phyloP scores from a whole-genome alignment of 2,329 filamentous ascomycete genomes.

The Cladosporium halotolerans region DNA sequence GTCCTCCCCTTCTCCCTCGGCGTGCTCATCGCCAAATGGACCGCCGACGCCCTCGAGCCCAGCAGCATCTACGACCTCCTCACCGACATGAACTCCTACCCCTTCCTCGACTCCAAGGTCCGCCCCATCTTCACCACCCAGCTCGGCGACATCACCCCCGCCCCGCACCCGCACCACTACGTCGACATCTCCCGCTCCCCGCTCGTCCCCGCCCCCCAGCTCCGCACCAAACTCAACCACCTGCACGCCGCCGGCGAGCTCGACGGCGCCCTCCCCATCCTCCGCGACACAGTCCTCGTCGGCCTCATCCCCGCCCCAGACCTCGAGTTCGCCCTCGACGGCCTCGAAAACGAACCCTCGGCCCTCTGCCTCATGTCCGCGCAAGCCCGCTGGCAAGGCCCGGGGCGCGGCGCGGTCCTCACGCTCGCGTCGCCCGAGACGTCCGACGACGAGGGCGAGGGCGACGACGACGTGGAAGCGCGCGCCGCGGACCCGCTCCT shows the following conservation, averaged over 20 bases:
- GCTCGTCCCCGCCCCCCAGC: slow-evolving; percentile 65
- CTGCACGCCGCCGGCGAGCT: slow-evolving; percentile 82
- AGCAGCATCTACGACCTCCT: slow-evolving; percentile 92
- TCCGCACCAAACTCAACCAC: slow-evolving; percentile 74
- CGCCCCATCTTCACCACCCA: slow-evolving; percentile 87
- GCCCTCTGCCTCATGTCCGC: slow-evolving; percentile 77
- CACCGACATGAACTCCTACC: slow-evolving; percentile 95
- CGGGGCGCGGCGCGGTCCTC: slow-evolving; percentile 10
- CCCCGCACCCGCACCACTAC: slow-evolving; percentile 65
- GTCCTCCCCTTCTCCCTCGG: slow-evolving; percentile 90
- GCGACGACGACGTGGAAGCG: slow-evolving; percentile 60
- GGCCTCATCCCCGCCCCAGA: slow-evolving; percentile 92
- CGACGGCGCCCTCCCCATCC: slow-evolving; percentile 83
- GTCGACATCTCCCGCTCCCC: slow-evolving; percentile 86
- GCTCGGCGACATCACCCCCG: slow-evolving; percentile 77
- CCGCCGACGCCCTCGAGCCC: slow-evolving; percentile 88
- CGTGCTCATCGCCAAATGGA: slow-evolving; percentile 96
- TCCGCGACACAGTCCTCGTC: slow-evolving; percentile 71
- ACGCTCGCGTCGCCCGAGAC: background rate
- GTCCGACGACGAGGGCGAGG: slow-evolving; percentile 52
- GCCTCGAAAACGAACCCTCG: slow-evolving; percentile 63
- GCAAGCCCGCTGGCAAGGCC: slow-evolving; percentile 36
- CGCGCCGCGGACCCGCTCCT: slow-evolving; percentile 62
- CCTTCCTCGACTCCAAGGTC: slow-evolving; percentile 93
- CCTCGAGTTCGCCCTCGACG: slow-evolving; percentile 86